These are phyloP conservation scores for Russula emetica DNA, from an alignment of 768 basidiomycete species.

Conservation along the genomic window DNA sequence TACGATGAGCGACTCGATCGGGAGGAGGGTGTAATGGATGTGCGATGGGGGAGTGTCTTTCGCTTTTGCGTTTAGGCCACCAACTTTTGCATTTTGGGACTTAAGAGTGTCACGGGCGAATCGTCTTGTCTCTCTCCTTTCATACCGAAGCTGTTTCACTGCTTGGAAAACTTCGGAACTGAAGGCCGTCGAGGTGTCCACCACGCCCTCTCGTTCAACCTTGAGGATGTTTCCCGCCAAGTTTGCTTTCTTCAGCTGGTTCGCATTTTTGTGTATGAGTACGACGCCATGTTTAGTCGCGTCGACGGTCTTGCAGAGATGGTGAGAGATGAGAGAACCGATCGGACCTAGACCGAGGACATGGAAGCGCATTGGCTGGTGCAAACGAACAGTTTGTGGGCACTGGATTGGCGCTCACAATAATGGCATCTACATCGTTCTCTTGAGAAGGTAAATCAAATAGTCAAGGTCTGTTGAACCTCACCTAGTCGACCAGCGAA, in stretches of 20 bases:
- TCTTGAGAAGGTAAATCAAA: not conserved
- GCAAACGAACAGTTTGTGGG: not conserved
- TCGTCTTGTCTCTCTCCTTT: not conserved
- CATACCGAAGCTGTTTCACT: slow-evolving; percentile 9
- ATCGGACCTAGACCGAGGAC: slow-evolving; percentile 78
- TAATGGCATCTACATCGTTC: not conserved
- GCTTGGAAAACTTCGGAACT: slow-evolving; percentile 46
- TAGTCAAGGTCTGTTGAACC: not conserved
- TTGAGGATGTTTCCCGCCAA: slow-evolving; percentile 38
- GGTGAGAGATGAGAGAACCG: slow-evolving; percentile 75
- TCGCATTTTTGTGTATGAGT: slow-evolving; percentile 59
- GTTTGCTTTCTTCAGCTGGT: slow-evolving; percentile 38
- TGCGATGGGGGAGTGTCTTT: not conserved
- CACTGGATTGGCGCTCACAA: not conserved
- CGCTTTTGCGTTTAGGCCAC: not conserved
- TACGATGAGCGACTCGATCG: slow-evolving; percentile 76
- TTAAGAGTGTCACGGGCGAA: not conserved
- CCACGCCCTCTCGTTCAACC: slow-evolving; percentile 49
- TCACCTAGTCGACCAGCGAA: not conserved
- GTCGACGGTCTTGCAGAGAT: slow-evolving; percentile 63
- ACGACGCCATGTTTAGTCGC: slow-evolving; percentile 47
- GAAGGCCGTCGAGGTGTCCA: slow-evolving; percentile 44
- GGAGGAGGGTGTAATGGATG: not conserved
- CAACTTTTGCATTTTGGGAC: not conserved
- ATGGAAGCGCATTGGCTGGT: slow-evolving; percentile 59